Percentiles rank a stretch among this genome's conserved stretches.
Evolutionary conservation across 257 asterid genomes (phyloP).

Genomic region (Eucommia ulmoides): DNA sequence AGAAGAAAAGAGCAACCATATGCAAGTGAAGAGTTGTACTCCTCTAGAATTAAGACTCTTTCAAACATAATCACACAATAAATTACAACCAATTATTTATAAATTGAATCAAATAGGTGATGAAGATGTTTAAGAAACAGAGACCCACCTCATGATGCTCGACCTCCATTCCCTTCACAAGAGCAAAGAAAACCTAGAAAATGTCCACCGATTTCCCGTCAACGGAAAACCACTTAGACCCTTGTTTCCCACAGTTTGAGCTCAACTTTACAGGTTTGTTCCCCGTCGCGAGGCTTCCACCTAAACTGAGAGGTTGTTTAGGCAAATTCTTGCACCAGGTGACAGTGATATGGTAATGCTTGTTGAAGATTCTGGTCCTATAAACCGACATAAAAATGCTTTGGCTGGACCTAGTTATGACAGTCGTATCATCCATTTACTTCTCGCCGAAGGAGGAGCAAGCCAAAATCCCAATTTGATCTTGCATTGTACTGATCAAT

Average conservation of each 20-base stretch:
- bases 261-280: conserved; percentile 78
- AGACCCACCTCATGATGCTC: no score
- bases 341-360: conserved; percentile 55
- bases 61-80: background rate
- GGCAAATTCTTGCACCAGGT: conserved; percentile 95
- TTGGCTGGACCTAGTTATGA: conserved; percentile 66
- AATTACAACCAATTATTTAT: no score
- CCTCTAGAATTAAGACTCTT: conserved; percentile 83
- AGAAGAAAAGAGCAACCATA: conserved; percentile 77
- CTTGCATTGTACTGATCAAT: conserved; percentile 42
- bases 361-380: conserved; percentile 59
- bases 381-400: conserved; percentile 72
- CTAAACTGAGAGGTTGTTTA: conserved; percentile 75
- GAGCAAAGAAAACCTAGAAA: no score
- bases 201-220: conserved; percentile 42
- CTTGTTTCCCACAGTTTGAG: conserved; percentile 91
- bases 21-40: conserved; percentile 66
- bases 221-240: conserved; percentile 53
- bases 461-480: conserved; percentile 67
- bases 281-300: conserved; percentile 48
- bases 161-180: no score
- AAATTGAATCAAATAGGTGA: no score
- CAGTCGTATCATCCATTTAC: conserved; percentile 35
- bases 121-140: no score
- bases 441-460: conserved; percentile 66